Evolutionary conservation across 306 rosid species (phyloP).

Genomic region (Cicer arietinum): DNA sequence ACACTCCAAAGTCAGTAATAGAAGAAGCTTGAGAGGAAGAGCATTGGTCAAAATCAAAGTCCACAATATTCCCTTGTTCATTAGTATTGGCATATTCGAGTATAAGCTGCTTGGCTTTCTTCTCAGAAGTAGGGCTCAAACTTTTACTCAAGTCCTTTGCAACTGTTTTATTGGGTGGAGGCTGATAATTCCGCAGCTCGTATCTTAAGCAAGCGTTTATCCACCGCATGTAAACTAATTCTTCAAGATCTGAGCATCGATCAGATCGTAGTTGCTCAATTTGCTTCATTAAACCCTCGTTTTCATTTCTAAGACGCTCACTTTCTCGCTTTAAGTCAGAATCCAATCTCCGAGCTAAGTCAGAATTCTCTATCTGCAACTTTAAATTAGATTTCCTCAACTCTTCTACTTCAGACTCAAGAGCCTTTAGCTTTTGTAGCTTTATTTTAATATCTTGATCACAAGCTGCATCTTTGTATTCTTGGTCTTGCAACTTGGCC

Average conservation of each 20-base stretch:
- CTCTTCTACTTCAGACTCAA: conserved; percentile 64
- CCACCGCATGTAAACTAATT: conserved; percentile 85
- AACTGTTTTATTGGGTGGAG: conserved; percentile 63
- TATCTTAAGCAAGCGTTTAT: conserved; percentile 86
- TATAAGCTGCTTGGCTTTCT: conserved; percentile 82
- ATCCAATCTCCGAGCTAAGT: conserved; percentile 70
- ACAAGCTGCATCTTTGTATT: conserved; percentile 44
- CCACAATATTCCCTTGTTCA: conserved; percentile 52
- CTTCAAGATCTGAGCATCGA: conserved; percentile 78
- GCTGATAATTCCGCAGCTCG: conserved; percentile 75
- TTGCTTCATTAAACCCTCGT: conserved; percentile 53
- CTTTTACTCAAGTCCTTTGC: conserved; percentile 82
- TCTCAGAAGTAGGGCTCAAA: conserved; percentile 77
- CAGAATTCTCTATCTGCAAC: conserved; percentile 69
- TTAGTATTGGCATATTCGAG: conserved; percentile 73
- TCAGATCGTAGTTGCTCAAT: conserved; percentile 71
- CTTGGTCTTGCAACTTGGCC: conserved; percentile 62
- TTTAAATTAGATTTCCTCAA: conserved; percentile 58
- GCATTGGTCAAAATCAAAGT: conserved; percentile 73
- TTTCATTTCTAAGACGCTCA: conserved; percentile 57
- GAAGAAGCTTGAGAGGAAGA: conserved; percentile 66
- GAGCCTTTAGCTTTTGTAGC: conserved; percentile 57
- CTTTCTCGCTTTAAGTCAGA: conserved; percentile 57
- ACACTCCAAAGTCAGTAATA: conserved; percentile 58
- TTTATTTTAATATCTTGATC: conserved; percentile 51